phyloP scores from a whole-genome alignment of 768 basidiomycete species.

The Exidia glandulosa region DNA sequence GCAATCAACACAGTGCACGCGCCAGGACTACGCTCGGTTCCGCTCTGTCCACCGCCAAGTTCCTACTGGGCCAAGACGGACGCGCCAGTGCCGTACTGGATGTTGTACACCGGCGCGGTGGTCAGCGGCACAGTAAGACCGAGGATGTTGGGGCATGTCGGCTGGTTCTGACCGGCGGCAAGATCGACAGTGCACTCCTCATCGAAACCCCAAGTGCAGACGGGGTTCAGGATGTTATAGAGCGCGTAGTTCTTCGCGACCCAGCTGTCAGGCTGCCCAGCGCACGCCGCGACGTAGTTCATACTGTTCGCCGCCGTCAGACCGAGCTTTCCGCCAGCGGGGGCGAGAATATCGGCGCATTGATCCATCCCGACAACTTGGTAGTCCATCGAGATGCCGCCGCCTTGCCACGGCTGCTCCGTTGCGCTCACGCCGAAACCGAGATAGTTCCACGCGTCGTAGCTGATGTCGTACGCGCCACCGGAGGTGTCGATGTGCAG shows the following conservation, averaged over 20 bases:
- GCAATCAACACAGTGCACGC: no score
- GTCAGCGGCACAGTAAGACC: not conserved
- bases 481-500: not conserved
- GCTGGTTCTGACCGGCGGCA: not conserved
- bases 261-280: not conserved
- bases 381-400: not conserved
- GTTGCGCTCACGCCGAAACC: not conserved
- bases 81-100: not conserved
- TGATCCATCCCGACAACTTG: not conserved
- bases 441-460: not conserved
- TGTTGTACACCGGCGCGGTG: not conserved
- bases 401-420: not conserved
- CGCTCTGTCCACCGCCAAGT: not conserved
- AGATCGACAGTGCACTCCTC: not conserved
- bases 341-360: not conserved
- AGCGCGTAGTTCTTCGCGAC: not conserved
- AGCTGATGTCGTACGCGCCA: constrained; percentile 1
- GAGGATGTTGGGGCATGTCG: not conserved
- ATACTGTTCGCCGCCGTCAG: not conserved
- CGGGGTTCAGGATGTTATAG: not conserved
- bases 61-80: not conserved
- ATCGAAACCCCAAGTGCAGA: not conserved
- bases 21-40: no score
- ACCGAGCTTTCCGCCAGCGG: not conserved
- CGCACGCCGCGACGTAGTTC: not conserved